Base-by-base conservation (phyloP, 2,329 filamentous ascomycete genomes). In the Eurotiales sp. region DNA sequence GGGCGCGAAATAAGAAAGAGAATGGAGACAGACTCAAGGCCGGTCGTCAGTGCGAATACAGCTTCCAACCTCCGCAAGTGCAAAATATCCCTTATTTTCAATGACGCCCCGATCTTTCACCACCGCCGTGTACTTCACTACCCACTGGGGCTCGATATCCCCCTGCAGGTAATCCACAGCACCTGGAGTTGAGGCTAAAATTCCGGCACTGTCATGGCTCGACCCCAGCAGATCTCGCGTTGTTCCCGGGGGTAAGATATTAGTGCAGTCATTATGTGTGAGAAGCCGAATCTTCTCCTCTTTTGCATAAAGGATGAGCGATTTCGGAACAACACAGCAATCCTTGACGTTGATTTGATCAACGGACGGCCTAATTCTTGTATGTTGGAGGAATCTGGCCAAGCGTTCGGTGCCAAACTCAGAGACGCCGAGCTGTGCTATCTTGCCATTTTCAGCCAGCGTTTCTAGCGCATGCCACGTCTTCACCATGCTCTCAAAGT, bases 81-180 rank as follows among this genome's bases (percentile, higher is more conserved):
- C 92, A 75, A 96, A 96, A 71, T 96, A 97, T 7, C 93, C 93
- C 76, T 97, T 99, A 67, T 93, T 96, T 77, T 99, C 93, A 58
- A 99, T 92, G 8, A 99, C 93, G 12, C 93, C 93, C 49, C 93
- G 80, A 67, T 97, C 87, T 68, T 88, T 87, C 36, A 97, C 89
- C 53, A 97, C 92, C 1, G 93, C 93, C 32, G 92, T 96, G 68
- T 99, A 99, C 68, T 97, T 95, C 59, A 92, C 86, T 23, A 97
- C 93, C 92, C 93, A 99, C 66, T 92, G 85, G 23, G 93, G 91
- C 53, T 83, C 81, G 44, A 97, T 79, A 58, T 96, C 84, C 4
- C 90, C 91, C 59, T 80, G 77, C 52, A 95, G 74, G 0, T 87
- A 69, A 57, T 76, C 75, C 4, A 74, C 71, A 12, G 66, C 66